Evolutionary conservation across 139 green algal species (phyloP).

Genomic region (Marvania coccoides): DNA sequence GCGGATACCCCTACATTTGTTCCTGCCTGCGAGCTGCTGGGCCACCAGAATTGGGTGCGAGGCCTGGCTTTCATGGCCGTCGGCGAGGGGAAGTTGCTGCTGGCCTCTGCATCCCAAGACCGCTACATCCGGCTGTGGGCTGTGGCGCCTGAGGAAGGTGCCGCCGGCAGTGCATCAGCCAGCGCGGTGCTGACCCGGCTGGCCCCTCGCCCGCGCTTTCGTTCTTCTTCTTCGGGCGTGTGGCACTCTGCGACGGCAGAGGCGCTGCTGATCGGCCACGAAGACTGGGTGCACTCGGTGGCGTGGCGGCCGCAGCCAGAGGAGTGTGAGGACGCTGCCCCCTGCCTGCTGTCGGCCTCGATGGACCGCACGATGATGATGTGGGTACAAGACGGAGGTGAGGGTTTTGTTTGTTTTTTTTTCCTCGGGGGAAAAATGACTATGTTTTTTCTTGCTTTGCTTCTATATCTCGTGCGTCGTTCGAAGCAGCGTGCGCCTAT

Average conservation of each 20-base stretch:
- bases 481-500: slow-evolving; percentile 28
- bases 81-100: slow-evolving; percentile 43
- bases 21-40: slow-evolving; percentile 42
- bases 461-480: slow-evolving; percentile 6
- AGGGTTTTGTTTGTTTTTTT: no score
- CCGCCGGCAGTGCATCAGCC: not conserved
- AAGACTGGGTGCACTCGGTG: slow-evolving; percentile 91
- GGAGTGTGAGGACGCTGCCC: not conserved
- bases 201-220: not conserved
- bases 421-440: no score
- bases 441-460: not conserved
- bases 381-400: slow-evolving; percentile 67
- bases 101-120: slow-evolving; percentile 87
- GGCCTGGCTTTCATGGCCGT: slow-evolving; percentile 56
- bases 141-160: slow-evolving; percentile 10
- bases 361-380: slow-evolving; percentile 96
- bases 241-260: slow-evolving; percentile 54
- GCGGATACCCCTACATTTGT: slow-evolving; percentile 31
- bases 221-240: not conserved
- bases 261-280: slow-evolving; percentile 81
- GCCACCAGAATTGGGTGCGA: slow-evolving; percentile 81
- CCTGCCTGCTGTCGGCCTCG: slow-evolving; percentile 74
- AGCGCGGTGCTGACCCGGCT: not conserved
- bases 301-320: slow-evolving; percentile 51
- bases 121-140: slow-evolving; percentile 61